Evolutionary conservation across 441 rosid species (phyloP).

Genomic region (Pelargonium fulgidum): DNA sequence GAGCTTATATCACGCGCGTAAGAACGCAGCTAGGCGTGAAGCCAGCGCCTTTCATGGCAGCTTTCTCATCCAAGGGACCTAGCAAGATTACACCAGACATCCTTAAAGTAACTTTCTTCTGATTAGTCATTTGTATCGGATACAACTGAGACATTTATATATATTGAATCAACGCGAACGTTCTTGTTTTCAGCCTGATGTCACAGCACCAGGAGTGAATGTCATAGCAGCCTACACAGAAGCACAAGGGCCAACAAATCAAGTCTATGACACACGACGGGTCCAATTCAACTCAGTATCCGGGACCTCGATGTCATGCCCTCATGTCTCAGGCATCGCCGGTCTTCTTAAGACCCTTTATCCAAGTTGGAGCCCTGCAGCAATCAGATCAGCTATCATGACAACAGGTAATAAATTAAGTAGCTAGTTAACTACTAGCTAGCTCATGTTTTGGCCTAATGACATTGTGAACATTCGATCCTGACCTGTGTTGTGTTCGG

Average conservation of each 20-base stretch:
- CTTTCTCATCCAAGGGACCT: slow-evolving; percentile 56
- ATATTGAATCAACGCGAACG: no score
- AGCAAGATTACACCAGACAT: slow-evolving; percentile 41
- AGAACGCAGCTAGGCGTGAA: slow-evolving; percentile 8
- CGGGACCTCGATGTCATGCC: slow-evolving; percentile 65
- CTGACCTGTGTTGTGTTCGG: no score
- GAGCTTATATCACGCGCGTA: background rate
- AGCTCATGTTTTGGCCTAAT: no score
- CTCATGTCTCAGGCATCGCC: slow-evolving; percentile 54
- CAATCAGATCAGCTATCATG: slow-evolving; percentile 56
- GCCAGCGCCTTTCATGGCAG: slow-evolving; percentile 53
- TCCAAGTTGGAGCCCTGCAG: slow-evolving; percentile 57
- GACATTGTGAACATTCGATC: no score
- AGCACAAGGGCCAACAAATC: slow-evolving; percentile 31
- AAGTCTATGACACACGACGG: slow-evolving; percentile 27
- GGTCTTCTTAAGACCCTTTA: slow-evolving; percentile 45
- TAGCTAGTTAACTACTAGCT: no score
- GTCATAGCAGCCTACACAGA: slow-evolving; percentile 42
- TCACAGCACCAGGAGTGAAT: slow-evolving; percentile 54
- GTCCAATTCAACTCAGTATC: slow-evolving; percentile 30
- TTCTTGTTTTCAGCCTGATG: slow-evolving; percentile 38
- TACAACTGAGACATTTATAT: no score
- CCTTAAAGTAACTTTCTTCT: slow-evolving; percentile 31
- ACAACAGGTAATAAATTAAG: slow-evolving; percentile 35
- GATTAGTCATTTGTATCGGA: no score